These are phyloP conservation scores for Chaetomiaceae sp. DNA, from an alignment of 2,329 filamentous ascomycete genomes.

Conservation along the genomic window DNA sequence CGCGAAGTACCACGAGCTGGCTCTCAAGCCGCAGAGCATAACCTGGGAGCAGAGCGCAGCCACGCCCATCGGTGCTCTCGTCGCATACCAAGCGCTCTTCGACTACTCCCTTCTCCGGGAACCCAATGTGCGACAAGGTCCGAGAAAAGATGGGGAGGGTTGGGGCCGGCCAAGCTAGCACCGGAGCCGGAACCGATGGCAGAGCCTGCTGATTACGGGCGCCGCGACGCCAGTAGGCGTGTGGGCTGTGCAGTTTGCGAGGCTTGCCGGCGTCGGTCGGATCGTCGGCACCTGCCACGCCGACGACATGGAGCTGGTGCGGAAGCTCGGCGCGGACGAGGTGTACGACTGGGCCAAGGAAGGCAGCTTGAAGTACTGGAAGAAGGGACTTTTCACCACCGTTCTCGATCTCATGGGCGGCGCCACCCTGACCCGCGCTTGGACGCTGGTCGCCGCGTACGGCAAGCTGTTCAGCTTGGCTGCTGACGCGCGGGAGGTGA, in stretches of 20 bases:
- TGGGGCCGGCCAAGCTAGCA: not conserved
- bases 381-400: constrained; percentile 15
- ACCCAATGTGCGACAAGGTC: constrained; percentile 1
- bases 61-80: constrained; percentile 21
- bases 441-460: constrained; percentile 12
- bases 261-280: constrained; percentile 19
- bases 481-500: not conserved
- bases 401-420: constrained; percentile 22
- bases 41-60: constrained; percentile 24
- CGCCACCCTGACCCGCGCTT: constrained; percentile 12
- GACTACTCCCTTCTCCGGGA: constrained; percentile 12
- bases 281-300: constrained; percentile 17
- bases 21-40: constrained; percentile 19
- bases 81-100: constrained; percentile 25
- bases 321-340: constrained; percentile 17
- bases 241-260: constrained; percentile 25
- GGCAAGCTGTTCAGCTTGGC: constrained; percentile 20
- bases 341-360: constrained; percentile 16
- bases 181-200: not conserved
- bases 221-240: constrained; percentile 21
- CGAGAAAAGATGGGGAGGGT: too few relatives aligned
- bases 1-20: constrained; percentile 17
- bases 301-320: constrained; percentile 16
- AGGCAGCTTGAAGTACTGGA: constrained; percentile 8
- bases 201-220: constrained; percentile 23